These are phyloP conservation scores for Colletotrichum siamense DNA, from an alignment of 2,329 filamentous ascomycete species.

Conservation along the genomic window DNA sequence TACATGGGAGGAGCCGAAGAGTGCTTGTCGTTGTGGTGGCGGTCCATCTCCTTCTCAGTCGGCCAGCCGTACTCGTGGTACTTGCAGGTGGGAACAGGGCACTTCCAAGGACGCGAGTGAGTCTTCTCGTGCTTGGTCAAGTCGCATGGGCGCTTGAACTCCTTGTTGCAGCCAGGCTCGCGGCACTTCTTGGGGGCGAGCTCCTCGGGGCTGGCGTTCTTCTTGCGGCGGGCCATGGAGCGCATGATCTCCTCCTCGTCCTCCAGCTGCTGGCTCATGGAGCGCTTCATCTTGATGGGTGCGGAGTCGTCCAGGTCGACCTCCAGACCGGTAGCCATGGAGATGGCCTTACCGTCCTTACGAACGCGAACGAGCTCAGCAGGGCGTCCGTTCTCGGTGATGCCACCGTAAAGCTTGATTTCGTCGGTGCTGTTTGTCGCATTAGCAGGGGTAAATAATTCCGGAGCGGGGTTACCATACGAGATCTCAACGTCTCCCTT, in stretches of 20 bases:
- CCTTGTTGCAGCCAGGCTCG: constrained; percentile 80
- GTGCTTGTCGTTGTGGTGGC: constrained; percentile 97
- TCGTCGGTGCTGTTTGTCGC: constrained; percentile 58
- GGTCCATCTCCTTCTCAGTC: constrained; percentile 96
- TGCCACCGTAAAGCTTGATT: constrained; percentile 80
- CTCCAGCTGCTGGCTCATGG: constrained; percentile 71
- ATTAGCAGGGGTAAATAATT: neutral
- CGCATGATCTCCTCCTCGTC: constrained; percentile 85
- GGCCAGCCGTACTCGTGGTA: constrained; percentile 92
- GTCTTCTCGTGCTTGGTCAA: constrained; percentile 98
- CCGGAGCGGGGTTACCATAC: constrained; percentile 45
- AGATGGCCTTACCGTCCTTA: constrained; percentile 80
- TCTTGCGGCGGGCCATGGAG: constrained; percentile 95
- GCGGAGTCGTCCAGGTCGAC: constrained; percentile 59
- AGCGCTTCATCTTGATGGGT: constrained; percentile 66
- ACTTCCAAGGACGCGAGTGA: constrained; percentile 96
- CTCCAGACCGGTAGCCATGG: constrained; percentile 72
- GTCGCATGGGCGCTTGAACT: constrained; percentile 97
- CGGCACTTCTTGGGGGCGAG: constrained; percentile 80
- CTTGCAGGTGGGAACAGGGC: constrained; percentile 81
- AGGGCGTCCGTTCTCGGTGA: constrained; percentile 81
- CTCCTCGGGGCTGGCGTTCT: constrained; percentile 86
- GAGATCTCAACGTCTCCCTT: constrained; percentile 64
- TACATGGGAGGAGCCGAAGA: constrained; percentile 79
- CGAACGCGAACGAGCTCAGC: constrained; percentile 84